These are phyloP conservation scores for Ensete glaucum DNA, from an alignment of 176 grass and related monocot genomes.

Conservation along the genomic window DNA sequence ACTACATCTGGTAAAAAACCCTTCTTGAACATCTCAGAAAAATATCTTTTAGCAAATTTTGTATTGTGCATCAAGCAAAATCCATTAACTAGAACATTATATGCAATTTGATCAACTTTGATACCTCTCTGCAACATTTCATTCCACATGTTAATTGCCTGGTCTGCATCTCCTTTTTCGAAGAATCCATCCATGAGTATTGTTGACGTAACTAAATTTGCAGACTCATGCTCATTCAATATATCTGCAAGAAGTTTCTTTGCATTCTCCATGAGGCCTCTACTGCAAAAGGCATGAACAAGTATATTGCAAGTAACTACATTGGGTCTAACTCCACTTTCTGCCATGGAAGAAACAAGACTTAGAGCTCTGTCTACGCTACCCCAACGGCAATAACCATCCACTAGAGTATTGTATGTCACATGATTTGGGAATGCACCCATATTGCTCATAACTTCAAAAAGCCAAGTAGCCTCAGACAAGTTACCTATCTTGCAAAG, in stretches of 20 bases:
- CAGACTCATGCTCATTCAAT: slow-evolving; percentile 26
- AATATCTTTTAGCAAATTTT: slow-evolving; percentile 23
- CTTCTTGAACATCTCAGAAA: slow-evolving; percentile 45
- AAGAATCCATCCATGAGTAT: slow-evolving; percentile 38
- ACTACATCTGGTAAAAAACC: slow-evolving; percentile 33
- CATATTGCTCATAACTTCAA: slow-evolving; percentile 28
- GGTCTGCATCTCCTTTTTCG: slow-evolving; percentile 22
- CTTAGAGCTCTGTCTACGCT: slow-evolving; percentile 35
- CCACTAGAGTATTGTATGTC: slow-evolving; percentile 45
- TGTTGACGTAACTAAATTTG: slow-evolving; percentile 39
- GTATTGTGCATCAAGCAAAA: slow-evolving; percentile 27
- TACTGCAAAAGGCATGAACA: slow-evolving; percentile 31
- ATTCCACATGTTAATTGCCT: slow-evolving; percentile 33
- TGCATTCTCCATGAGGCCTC: slow-evolving; percentile 29
- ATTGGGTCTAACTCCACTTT: slow-evolving; percentile 35
- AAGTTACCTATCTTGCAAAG: slow-evolving; percentile 37
- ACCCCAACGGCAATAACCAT: slow-evolving; percentile 29
- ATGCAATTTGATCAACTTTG: slow-evolving; percentile 31
- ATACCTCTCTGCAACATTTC: slow-evolving; percentile 23
- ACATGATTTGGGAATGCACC: slow-evolving; percentile 27
- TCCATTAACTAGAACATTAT: slow-evolving; percentile 44
- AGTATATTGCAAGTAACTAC: slow-evolving; percentile 44
- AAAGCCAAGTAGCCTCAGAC: slow-evolving; percentile 32
- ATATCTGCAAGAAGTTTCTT: slow-evolving; percentile 31
- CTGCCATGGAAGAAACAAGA: slow-evolving; percentile 38